Evolutionary conservation across 805 yeast genomes (phyloP).

Genomic region (Yamadazyma sp.): DNA sequence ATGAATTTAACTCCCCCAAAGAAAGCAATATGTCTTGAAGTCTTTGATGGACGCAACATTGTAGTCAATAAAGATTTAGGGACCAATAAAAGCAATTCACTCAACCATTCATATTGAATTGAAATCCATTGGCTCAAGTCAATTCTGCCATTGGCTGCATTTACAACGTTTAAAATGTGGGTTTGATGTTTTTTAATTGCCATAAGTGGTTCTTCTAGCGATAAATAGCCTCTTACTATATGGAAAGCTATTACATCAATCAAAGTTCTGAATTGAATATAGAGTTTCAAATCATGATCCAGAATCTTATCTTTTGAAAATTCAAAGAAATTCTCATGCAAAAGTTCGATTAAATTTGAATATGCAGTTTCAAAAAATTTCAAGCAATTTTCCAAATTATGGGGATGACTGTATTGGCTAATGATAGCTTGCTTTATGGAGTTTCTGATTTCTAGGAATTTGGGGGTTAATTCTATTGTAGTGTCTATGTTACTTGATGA

Average conservation of each 20-base stretch:
- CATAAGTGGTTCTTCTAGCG: conserved; percentile 52
- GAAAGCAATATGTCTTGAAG: conserved; percentile 12
- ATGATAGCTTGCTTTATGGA: conserved; percentile 34
- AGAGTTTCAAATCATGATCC: conserved; percentile 28
- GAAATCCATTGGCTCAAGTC: conserved; percentile 49
- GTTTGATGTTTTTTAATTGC: conserved; percentile 64
- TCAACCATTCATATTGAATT: conserved; percentile 64
- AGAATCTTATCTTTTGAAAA: conserved; percentile 14
- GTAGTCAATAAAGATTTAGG: conserved; percentile 38
- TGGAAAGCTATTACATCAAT: conserved; percentile 63
- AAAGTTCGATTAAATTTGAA: conserved; percentile 25
- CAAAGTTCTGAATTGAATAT: conserved; percentile 39
- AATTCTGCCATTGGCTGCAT: conserved; percentile 6
- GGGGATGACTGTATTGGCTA: conserved; percentile 29
- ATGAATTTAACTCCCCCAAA: conserved; percentile 34
- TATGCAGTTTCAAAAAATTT: conserved; percentile 32
- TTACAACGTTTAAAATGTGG: conserved; percentile 53
- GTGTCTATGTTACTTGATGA: conserved; percentile 24
- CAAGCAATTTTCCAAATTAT: conserved; percentile 29
- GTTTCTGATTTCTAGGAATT: conserved; percentile 36
- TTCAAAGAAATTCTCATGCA: conserved; percentile 13
- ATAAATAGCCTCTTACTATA: conserved; percentile 57
- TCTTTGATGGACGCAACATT: conserved; percentile 13
- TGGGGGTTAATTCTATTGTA: conserved; percentile 30
- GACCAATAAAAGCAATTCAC: conserved; percentile 49